Evolutionary conservation across 441 rosid genomes (phyloP), one percentile per base, ranked within the genome.

Genomic region (Pelargonium cotyledonis): DNA sequence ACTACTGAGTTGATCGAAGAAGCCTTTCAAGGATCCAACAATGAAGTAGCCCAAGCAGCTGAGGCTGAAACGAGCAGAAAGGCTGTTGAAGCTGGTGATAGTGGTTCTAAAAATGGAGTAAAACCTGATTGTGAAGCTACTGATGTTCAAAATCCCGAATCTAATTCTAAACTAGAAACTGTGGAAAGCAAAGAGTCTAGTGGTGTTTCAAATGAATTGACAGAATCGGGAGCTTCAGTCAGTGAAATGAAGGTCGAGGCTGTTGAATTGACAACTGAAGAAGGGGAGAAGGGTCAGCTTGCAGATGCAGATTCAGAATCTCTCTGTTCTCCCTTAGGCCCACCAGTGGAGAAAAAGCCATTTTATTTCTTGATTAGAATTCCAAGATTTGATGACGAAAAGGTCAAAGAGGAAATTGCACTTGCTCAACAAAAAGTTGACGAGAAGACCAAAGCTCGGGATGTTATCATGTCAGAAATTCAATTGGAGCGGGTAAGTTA

Each of bases 381-480:
- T 53, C 60, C 60, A 53, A 53, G 60, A 53, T 53, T 53, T 53
- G 60, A 53, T 53, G 60, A 53, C 21, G n/a, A 6, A 15, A 53
- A 53, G 60, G n/a, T 53, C 15, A 53, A 23, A 53, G 23, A 53
- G 6, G 60, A 53, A 53, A 53, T 53, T 16, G 21, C 60, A 53
- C 60, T 15, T 53, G n/a, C 60, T 53, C 23, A 53, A 6, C 60
- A 15, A 19, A 53, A 53, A 15, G 60, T 53, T 53, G 60, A n/a
- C 7, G 60, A 53, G n/a, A 53, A 53, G 5, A 31, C 72, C 70
- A 76, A 73, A 78, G 51, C n/a, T 71, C 91, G 96, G 51, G 92
- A 90, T 77, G 87, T 83, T 65, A 77, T 88, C 76, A 79, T 77
- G 75, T 76, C 69, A 64, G 87, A 89, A 82, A 71, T 84, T 70